Evolutionary conservation across 495 filamentous ascomycete species (phyloP).

Genomic region (Chaetomium fimeti): DNA sequence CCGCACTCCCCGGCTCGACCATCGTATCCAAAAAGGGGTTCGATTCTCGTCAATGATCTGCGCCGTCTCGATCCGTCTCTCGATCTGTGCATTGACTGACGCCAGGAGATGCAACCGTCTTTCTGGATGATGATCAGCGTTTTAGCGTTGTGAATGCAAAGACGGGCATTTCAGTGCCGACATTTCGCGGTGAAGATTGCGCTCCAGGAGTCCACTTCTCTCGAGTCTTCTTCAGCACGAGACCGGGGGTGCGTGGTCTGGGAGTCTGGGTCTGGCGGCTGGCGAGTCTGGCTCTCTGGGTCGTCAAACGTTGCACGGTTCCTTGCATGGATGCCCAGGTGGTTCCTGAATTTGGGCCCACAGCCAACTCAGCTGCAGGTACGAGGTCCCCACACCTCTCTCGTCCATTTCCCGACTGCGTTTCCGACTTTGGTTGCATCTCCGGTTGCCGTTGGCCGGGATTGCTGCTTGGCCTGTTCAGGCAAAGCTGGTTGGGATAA

Average conservation of each 20-base stretch:
- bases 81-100: constrained; percentile 3
- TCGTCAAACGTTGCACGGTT: constrained; percentile 15
- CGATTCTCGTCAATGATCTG: constrained; percentile 6
- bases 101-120: not conserved
- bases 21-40: not conserved
- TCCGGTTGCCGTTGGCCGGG: not conserved
- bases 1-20: not conserved
- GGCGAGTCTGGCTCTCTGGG: too few relatives aligned
- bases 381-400: constrained; percentile 7
- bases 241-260: constrained; percentile 6
- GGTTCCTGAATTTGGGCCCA: constrained; percentile 1
- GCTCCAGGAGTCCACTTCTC: not conserved
- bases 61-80: constrained; percentile 7
- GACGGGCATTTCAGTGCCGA: constrained; percentile 10
- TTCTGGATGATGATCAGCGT: constrained; percentile 13
- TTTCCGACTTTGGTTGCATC: not conserved
- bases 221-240: not conserved
- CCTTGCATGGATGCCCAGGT: too few relatives aligned
- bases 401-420: not conserved
- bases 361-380: constrained; percentile 17
- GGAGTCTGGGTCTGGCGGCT: too few relatives aligned
- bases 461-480: not conserved
- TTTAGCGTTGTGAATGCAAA: not conserved
- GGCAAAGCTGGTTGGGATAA: not conserved
- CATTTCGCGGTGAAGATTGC: constrained; percentile 16